These are phyloP conservation scores for Acanthamoeba castellanii DNA, from an alignment of 208 protist genomes.

Conservation along the genomic window DNA sequence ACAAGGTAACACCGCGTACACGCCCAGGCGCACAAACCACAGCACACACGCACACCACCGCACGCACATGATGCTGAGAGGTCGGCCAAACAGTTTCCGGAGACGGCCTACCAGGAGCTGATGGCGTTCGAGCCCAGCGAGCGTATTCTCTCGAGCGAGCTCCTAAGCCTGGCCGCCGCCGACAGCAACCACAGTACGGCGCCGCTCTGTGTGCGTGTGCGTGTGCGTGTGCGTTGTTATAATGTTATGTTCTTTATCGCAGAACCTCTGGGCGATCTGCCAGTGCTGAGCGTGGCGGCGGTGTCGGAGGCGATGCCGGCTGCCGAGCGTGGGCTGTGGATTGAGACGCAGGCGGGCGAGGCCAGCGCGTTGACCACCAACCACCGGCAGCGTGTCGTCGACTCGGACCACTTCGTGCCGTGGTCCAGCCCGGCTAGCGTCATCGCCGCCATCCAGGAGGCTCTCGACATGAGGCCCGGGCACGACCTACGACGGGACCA, in stretches of 20 bases:
- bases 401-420: constrained; percentile 20
- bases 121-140: not conserved
- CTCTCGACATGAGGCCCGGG: not conserved
- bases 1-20: not conserved
- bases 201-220: too few species aligned
- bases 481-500: too few species aligned
- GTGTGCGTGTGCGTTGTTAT: not conserved
- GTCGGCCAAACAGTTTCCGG: not conserved
- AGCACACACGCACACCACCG: not conserved
- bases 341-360: constrained; percentile 9
- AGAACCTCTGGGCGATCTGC: not conserved
- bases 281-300: not conserved
- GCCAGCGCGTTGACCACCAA: not conserved
- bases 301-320: not conserved
- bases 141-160: not conserved
- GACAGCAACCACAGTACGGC: not conserved
- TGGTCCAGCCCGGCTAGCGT: not conserved
- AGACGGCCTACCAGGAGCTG: constrained; percentile 38
- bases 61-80: not conserved
- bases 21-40: too few species aligned
- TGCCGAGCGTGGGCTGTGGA: not conserved
- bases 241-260: not conserved
- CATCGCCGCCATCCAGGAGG: not conserved
- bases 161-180: not conserved
- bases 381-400: not conserved